Evolutionary conservation across 768 basidiomycete species (phyloP), one percentile per base, ranked within the genome.

Genomic region (Termitomyces sp.): DNA sequence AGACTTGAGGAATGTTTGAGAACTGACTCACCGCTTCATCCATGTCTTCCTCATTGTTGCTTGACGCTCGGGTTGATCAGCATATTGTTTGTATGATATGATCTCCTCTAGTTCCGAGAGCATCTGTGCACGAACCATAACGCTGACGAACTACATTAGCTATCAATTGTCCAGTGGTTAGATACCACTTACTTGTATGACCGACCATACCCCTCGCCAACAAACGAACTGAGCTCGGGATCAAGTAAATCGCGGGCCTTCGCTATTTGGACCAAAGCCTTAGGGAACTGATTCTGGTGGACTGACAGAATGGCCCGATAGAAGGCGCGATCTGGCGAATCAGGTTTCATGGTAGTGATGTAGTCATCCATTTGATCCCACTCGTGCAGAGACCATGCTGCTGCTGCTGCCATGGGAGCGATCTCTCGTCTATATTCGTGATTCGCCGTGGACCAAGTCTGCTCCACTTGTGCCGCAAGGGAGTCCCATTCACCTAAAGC

Each of bases 291-390:
- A 61, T 95, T 96, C 65, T 97, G 90, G 66, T 99, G 96, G 20
- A 99, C 93, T 10, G 90, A 87, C 39, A 99, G 78, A 57, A 99
- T 97, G 2, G 97, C 96, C 29, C 91, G 84, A 75, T 97, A 98
- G 78, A 98, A 99, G 6, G 91, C 89, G 25, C 94, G 82, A 69
- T 99, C 97, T 0, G 94, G 84, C 3, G 95, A 94, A 66, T 98
- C 96, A 23, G 78, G 71, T 67, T 91, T 92, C 92, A 99, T 96
- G 3, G 89, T 90, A 5, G 82, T 78, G 52, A 99, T 96, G 67
- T 97, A 98, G 62, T 94, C 87, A 42, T 98, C 97, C 97, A 99
- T 99, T 3, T 87, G 81, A 62, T 98, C 94, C 97, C 97, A 99
- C 63, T 98, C 95, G 59, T 89, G 87, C 53, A 98, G 73, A 2